Evolutionary conservation across 2,329 filamentous ascomycete genomes (phyloP).

Genomic region (Venturia effusa): DNA sequence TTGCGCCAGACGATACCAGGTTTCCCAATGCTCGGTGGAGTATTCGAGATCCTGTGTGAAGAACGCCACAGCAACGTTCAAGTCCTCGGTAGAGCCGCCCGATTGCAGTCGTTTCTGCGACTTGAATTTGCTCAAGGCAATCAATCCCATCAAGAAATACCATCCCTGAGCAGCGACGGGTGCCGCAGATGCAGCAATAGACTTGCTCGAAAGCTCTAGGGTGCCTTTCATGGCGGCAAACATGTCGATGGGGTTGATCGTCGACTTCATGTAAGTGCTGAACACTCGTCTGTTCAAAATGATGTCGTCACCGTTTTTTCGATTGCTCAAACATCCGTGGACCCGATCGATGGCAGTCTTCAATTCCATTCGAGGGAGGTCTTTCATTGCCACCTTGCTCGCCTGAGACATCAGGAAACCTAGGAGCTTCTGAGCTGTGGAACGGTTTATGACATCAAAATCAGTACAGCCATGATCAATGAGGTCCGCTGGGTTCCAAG

Average conservation of each 20-base stretch:
- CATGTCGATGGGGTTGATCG: slow-evolving; percentile 70
- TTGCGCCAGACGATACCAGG: slow-evolving; percentile 81
- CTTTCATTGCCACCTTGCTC: slow-evolving; percentile 76
- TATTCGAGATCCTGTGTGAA: slow-evolving; percentile 75
- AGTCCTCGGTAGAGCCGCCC: slow-evolving; percentile 65
- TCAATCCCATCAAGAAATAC: slow-evolving; percentile 86
- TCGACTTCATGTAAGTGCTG: slow-evolving; percentile 67
- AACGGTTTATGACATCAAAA: slow-evolving; percentile 60
- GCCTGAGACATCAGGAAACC: slow-evolving; percentile 76
- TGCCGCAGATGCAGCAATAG: slow-evolving; percentile 53
- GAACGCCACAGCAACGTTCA: slow-evolving; percentile 71
- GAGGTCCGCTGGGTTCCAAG: slow-evolving; percentile 24
- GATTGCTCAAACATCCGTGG: slow-evolving; percentile 75
- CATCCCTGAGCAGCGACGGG: slow-evolving; percentile 69
- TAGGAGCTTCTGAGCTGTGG: slow-evolving; percentile 69
- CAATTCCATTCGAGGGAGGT: slow-evolving; percentile 81
- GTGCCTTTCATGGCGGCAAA: slow-evolving; percentile 68
- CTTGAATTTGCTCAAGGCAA: slow-evolving; percentile 78
- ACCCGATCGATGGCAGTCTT: slow-evolving; percentile 88
- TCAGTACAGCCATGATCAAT: slow-evolving; percentile 66
- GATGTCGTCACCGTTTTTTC: slow-evolving; percentile 49
- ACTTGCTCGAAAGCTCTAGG: slow-evolving; percentile 32
- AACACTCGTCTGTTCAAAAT: slow-evolving; percentile 81
- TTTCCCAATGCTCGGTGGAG: slow-evolving; percentile 73
- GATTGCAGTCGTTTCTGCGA: slow-evolving; percentile 66